Conservation (phyloP, 2,329 filamentous ascomycete species). For the Purpureocillium lavendulum region DNA sequence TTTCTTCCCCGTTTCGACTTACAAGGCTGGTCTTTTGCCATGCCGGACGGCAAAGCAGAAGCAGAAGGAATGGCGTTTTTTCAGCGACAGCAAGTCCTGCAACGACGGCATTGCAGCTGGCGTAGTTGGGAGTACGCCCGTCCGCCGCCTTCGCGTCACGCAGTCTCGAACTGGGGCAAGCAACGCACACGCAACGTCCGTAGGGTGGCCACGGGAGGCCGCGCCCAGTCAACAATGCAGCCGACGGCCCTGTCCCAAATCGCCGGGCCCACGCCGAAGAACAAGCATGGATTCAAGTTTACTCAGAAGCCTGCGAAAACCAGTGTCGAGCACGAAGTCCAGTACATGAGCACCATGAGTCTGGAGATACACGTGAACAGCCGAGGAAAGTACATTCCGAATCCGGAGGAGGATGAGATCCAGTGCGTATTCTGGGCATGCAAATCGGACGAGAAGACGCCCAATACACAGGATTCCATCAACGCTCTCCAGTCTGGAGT, state of each 20-base stretch:
- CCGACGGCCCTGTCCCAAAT: conserved; percentile 65
- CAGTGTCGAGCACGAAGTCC: conserved; percentile 72
- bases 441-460: conserved; percentile 56
- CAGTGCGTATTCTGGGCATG: conserved; percentile 86
- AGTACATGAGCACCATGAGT: conserved; percentile 97
- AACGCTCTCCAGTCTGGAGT: conserved; percentile 58
- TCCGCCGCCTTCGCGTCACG: conserved; percentile 59
- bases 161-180: conserved; percentile 63
- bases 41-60: conserved; percentile 40
- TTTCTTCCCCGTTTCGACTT: conserved; percentile 75
- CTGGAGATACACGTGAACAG: conserved; percentile 89
- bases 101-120: conserved; percentile 42
- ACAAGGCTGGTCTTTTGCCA: conserved; percentile 44
- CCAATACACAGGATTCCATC: conserved; percentile 29
- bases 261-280: conserved; percentile 76
- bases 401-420: conserved; percentile 85
- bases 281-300: conserved; percentile 77
- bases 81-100: conserved; percentile 39
- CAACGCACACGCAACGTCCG: conserved; percentile 12
- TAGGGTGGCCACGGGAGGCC: conserved; percentile 12
- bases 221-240: conserved; percentile 13
- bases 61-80: conserved; percentile 42
- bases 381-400: conserved; percentile 69
- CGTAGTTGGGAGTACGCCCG: conserved; percentile 67
- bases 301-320: conserved; percentile 68